Evolutionary conservation across 345 rosid species (phyloP), one percentile per base, ranked within the genome.

Genomic region (Hibiscus syriacus): DNA sequence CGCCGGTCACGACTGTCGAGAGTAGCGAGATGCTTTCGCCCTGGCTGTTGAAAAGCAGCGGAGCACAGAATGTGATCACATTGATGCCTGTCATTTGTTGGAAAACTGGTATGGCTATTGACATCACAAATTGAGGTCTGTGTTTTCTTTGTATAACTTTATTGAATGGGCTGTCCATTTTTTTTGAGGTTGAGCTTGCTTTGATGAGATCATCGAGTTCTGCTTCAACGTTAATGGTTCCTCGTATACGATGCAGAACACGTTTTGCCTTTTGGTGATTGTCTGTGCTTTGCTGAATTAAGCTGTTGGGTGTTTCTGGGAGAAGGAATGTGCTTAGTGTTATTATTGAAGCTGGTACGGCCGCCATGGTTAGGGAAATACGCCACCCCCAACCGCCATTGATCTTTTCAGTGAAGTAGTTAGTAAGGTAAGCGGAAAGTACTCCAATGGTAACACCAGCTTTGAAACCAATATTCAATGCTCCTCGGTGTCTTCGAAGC

Each of bases 51-150:
- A 86, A 85, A 27, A 89, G 68, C 14, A 87, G 64, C 6, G 96
- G 96, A 0, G 90, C 89, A 20, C 89, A 89, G 70, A 92, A 92
- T 34, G 74, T 70, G 1, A 89, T 83, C 49, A 87, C 90, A 34
- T 92, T 84, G 68, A 92, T 83, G 0, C 96, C 96, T 0, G 96
- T 89, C 38, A 87, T 85, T 62, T 86, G 88, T 39, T 86, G 92
- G 73, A 89, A 89, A 69, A 87, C 80, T 4, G 98, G 96, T 72
- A 87, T 82, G 13, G 70, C 77, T 1, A 87, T 62, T n/a, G 98
- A 87, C 96, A 85, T 87, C 41, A 84, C 82, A 10, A 89, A 72
- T 63, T 84, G 93, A 16, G 96, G 92, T 76, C 86, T 77, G 38
- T 87, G 83, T 10, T 74, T 87, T 66, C 79, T 82, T 50, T 77